Base-by-base conservation (phyloP, 2,329 filamentous ascomycete species). In the Xylaria sp. region DNA sequence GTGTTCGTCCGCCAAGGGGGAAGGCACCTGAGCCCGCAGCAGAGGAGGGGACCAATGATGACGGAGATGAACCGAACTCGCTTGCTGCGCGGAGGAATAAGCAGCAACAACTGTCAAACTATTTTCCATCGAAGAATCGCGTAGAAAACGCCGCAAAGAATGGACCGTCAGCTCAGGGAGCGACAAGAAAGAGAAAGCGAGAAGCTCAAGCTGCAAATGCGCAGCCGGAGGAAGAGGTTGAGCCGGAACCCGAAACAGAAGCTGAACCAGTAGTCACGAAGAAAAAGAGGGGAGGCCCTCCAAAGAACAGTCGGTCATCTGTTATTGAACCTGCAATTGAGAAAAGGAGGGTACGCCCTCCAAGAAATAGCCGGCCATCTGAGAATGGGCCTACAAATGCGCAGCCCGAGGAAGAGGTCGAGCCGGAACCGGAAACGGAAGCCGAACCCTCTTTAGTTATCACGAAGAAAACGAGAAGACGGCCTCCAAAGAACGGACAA, bases 21-120 rank as follows among this genome's bases (percentile, higher is more conserved):
- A 59, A 62, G 42, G 60, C 62, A 35, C 51, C 57, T 6, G 65
- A 65, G 57, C 57, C 55, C 1, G 67, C 64, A 59, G 69, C 63
- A 48, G 70, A 70, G 19, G 68, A 72, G 50, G 68, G 70, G 16
- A 70, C 71, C 37, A 68, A 71, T 37, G 70, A 71, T 57, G 67
- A 69, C 23, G 69, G 71, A 52, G 66, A 70, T n/a, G 70, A 72
- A 52, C 68, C 56, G 2, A 58, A 69, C 37, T 68, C 68, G 2
- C 70, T 66, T 16, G 55, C 70, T 39, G 66, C 69, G 30, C 62
- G 68, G 52, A 60, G 68, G 2, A 70, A 67, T 58, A 63, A 63
- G 53, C 67, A 67, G 52, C 46, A 64, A 59, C 62, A 65, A 11
- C 61, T 58, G 16, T 62, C 64, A 4, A 58, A 52, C 16, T 51